Conservation (phyloP, 495 filamentous ascomycete species). For the Neurospora intermedia region DNA sequence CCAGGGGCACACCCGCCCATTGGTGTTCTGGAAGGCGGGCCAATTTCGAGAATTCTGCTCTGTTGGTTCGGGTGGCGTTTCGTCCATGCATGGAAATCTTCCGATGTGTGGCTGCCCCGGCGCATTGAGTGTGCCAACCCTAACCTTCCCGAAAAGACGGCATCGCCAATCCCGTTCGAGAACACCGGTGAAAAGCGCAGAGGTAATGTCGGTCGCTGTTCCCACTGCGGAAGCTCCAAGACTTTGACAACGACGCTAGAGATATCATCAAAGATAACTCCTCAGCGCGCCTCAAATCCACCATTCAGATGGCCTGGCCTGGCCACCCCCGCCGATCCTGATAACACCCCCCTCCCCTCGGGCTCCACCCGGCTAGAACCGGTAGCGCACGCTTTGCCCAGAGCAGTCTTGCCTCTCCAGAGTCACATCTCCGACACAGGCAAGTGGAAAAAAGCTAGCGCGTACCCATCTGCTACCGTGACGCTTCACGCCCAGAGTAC, state of each 20-base stretch:
- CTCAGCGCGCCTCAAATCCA: not conserved
- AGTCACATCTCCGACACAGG: not conserved
- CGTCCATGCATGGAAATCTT: not conserved
- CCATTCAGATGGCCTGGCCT: not conserved
- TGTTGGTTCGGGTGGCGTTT: not conserved
- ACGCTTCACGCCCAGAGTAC: too few species aligned
- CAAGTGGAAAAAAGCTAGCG: not conserved
- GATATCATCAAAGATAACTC: not conserved
- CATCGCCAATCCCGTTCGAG: not conserved
- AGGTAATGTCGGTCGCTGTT: not conserved
- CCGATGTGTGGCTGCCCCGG: not conserved
- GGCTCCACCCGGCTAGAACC: not conserved
- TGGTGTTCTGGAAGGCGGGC: not conserved
- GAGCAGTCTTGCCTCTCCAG: not conserved
- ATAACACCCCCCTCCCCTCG: not conserved
- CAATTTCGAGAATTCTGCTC: not conserved
- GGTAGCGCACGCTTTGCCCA: not conserved
- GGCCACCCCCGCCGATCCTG: not conserved
- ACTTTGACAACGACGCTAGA: not conserved
- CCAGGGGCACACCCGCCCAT: not conserved
- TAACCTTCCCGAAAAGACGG: not conserved
- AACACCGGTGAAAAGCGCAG: not conserved
- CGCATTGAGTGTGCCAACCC: not conserved
- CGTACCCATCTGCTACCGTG: too few species aligned
- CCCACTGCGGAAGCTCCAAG: not conserved